Conservation (phyloP, 1,139 yeast species). For the Debaryomyces robertsiae region DNA sequence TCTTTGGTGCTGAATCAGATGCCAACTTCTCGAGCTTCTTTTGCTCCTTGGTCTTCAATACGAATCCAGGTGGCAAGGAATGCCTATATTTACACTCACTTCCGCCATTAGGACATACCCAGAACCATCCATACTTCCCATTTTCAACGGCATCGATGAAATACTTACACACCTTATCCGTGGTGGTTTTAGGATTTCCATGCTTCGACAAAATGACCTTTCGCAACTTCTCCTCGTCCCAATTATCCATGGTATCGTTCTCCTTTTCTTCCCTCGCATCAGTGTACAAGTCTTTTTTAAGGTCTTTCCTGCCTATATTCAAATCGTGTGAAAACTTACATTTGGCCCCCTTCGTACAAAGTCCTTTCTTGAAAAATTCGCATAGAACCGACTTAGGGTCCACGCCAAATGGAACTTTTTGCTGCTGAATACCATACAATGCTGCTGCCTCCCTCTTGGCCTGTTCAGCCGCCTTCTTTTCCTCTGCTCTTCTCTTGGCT, state of each 20-base stretch:
- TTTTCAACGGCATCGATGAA: constrained; percentile 97
- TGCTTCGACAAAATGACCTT: constrained; percentile 87
- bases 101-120: constrained; percentile 97
- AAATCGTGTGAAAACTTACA: constrained; percentile 96
- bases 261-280: constrained; percentile 80
- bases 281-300: constrained; percentile 88
- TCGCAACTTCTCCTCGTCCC: constrained; percentile 96
- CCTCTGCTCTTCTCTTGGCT: constrained; percentile 74
- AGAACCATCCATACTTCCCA: constrained; percentile 98
- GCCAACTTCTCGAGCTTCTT: constrained; percentile 87
- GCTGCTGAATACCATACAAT: constrained; percentile 70
- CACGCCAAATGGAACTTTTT: constrained; percentile 94
- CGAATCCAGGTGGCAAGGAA: constrained; percentile 97
- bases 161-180: constrained; percentile 91
- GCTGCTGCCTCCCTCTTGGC: constrained; percentile 88
- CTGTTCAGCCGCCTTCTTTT: constrained; percentile 86
- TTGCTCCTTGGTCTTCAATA: constrained; percentile 94
- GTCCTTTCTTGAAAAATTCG: constrained; percentile 86
- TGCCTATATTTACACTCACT: constrained; percentile 92
- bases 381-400: constrained; percentile 95
- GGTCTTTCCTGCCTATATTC: constrained; percentile 82
- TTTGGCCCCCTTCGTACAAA: constrained; percentile 84
- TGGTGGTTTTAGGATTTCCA: constrained; percentile 91
- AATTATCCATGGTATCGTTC: constrained; percentile 87
- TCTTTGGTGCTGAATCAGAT: constrained; percentile 81